A percentile compares a stretch with the other conserved stretches of the same genome.
phyloP scores from a whole-genome alignment of 148 eudicot genomes.

The Fagopyrum tataricum region DNA sequence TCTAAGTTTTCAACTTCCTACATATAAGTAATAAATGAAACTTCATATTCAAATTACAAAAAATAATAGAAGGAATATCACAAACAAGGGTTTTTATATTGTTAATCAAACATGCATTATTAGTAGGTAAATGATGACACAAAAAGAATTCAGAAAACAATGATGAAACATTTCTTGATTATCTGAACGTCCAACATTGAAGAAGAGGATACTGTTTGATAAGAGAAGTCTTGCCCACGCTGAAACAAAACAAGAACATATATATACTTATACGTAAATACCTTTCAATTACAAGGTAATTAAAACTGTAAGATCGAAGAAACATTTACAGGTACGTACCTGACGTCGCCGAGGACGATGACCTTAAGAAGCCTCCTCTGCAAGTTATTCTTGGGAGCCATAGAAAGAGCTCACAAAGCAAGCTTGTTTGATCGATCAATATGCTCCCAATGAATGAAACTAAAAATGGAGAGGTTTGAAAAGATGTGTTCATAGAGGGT shows the following conservation, averaged over 20 bases:
- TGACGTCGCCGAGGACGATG: constrained; percentile 36
- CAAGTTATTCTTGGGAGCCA: constrained; percentile 12
- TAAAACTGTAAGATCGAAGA: too few relatives aligned
- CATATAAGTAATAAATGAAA: too few relatives aligned
- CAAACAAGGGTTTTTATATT: too few relatives aligned
- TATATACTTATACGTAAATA: too few relatives aligned
- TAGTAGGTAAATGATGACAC: too few relatives aligned
- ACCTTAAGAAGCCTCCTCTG: constrained; percentile 38
- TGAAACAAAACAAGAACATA: constrained; percentile 12
- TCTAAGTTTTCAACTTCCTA: too few relatives aligned
- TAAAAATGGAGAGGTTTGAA: background rate
- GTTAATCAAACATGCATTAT: too few relatives aligned
- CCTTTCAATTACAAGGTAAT: too few relatives aligned
- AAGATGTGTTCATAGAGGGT: background rate
- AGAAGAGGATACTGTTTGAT: constrained; percentile 35
- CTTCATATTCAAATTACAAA: too few relatives aligned
- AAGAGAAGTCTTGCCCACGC: constrained; percentile 60
- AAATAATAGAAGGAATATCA: too few relatives aligned
- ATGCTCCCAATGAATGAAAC: background rate
- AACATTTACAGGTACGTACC: constrained; percentile 15
- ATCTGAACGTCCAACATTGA: background rate
- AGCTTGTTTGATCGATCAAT: background rate
- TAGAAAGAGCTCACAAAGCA: background rate
- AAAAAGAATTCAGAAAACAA: background rate
- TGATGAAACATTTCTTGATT: background rate